These are phyloP conservation scores for Rhodotorula babjevae DNA, from an alignment of 768 basidiomycete species.

Conservation along the genomic window DNA sequence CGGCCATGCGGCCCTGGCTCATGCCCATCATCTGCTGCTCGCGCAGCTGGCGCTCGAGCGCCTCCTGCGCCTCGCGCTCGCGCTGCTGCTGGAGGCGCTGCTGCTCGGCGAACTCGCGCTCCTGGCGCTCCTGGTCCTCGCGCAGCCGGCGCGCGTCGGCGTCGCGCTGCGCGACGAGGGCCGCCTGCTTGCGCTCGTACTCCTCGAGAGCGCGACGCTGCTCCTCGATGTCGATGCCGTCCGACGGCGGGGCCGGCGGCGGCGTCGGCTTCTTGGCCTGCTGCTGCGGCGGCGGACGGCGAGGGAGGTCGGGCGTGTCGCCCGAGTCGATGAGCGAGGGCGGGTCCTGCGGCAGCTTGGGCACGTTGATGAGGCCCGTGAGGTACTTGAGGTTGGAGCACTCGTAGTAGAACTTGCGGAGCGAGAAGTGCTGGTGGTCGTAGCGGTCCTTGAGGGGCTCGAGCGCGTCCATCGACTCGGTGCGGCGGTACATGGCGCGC, in stretches of 20 bases:
- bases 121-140: constrained; percentile 71
- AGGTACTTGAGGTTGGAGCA: constrained; percentile 98
- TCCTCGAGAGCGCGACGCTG: constrained; percentile 91
- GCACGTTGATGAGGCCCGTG: constrained; percentile 95
- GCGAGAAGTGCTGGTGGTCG: constrained; percentile 80
- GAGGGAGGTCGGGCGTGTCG: constrained; percentile 75
- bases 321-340: constrained; percentile 86
- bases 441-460: constrained; percentile 84
- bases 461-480: constrained; percentile 79
- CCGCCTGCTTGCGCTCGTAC: constrained; percentile 92
- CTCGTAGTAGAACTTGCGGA: constrained; percentile 98
- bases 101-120: constrained; percentile 81
- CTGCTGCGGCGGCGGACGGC: constrained; percentile 61
- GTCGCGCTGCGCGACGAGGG: constrained; percentile 72
- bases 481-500: constrained; percentile 90
- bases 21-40: constrained; percentile 71
- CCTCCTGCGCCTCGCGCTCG: constrained; percentile 82
- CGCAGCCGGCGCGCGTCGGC: constrained; percentile 74
- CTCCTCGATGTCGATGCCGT: constrained; percentile 69
- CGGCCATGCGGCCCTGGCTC: constrained; percentile 63
- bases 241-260: constrained; percentile 65
- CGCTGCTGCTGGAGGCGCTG: constrained; percentile 82
- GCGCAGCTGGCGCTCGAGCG: constrained; percentile 61
- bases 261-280: constrained; percentile 54
- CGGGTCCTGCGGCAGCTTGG: constrained; percentile 92